Percentiles rank a stretch among this genome's conserved stretches.
Evolutionary conservation across 495 filamentous ascomycete species (phyloP).

Genomic region (Stereocaulon alpinum): DNA sequence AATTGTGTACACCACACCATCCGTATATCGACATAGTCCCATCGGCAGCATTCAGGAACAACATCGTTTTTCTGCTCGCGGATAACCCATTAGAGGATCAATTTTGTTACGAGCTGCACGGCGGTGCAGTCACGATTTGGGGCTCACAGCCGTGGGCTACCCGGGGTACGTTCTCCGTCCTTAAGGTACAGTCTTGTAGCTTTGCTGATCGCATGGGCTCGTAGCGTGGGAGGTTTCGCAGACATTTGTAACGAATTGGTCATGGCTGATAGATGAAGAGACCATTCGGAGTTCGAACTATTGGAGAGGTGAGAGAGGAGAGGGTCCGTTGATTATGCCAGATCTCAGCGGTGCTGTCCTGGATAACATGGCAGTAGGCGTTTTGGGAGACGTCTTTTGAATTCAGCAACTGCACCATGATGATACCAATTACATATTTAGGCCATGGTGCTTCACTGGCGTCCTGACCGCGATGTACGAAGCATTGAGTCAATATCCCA

Average conservation of each 20-base stretch:
- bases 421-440: no score
- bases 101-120: constrained; percentile 14
- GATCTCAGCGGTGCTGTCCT: background rate
- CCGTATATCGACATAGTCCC: constrained; percentile 34
- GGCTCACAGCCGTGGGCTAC: constrained; percentile 13
- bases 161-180: background rate
- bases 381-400: background rate
- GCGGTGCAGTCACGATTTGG: constrained; percentile 12
- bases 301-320: constrained; percentile 16
- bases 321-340: constrained; percentile 10
- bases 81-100: constrained; percentile 22
- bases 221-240: constrained; percentile 17
- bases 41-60: constrained; percentile 28
- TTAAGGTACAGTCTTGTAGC: background rate
- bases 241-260: constrained; percentile 12
- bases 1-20: constrained; percentile 32
- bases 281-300: constrained; percentile 14
- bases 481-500: no score
- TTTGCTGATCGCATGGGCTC: background rate
- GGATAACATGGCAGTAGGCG: background rate
- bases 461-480: no score
- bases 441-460: no score
- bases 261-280: constrained; percentile 12
- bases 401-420: no score
- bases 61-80: constrained; percentile 19